Conservation (phyloP, 441 rosid species). For the Flueggea neowawraea region DNA sequence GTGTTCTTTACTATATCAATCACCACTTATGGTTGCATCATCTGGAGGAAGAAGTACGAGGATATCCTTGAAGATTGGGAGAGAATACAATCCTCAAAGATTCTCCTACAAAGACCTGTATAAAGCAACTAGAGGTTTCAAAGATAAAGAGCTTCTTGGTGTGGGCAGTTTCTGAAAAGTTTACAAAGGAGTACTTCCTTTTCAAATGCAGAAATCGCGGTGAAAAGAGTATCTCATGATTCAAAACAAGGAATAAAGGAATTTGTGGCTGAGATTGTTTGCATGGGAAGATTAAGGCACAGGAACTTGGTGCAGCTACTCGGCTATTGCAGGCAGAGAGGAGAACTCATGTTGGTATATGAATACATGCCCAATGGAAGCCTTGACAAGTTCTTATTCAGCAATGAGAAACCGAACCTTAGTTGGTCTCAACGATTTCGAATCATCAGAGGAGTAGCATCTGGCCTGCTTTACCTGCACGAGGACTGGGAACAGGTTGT, state of each 20-base stretch:
- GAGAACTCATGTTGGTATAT: conserved; percentile 36
- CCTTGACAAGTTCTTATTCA: conserved; percentile 30
- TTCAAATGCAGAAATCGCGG: conserved; percentile 23
- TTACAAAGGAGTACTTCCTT: conserved; percentile 24
- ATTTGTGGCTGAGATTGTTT: conserved; percentile 29
- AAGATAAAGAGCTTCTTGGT: conserved; percentile 28
- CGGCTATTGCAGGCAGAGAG: conserved; percentile 34
- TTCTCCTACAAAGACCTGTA: conserved; percentile 29
- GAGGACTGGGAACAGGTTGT: conserved; percentile 44
- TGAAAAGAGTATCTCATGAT: conserved; percentile 29
- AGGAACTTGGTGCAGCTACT: conserved; percentile 35
- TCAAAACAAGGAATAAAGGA: conserved; percentile 32
- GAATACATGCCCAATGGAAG: conserved; percentile 39
- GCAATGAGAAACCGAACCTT: conserved; percentile 16
- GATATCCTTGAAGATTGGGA: conserved; percentile 40
- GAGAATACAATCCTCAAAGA: conserved; percentile 27
- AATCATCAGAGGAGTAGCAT: conserved; percentile 33
- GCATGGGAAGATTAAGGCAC: conserved; percentile 28
- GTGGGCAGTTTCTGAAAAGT: conserved; percentile 34
- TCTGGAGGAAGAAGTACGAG: conserved; percentile 14
- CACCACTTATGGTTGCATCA: not conserved
- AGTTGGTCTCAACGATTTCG: conserved; percentile 27
- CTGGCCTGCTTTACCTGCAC: conserved; percentile 34
- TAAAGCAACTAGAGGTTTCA: conserved; percentile 32
- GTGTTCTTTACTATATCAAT: conserved; percentile 8